Evolutionary conservation across 768 basidiomycete species (phyloP), one percentile per base, ranked within the genome.

Genomic region (Panaeolus cyanescens): DNA sequence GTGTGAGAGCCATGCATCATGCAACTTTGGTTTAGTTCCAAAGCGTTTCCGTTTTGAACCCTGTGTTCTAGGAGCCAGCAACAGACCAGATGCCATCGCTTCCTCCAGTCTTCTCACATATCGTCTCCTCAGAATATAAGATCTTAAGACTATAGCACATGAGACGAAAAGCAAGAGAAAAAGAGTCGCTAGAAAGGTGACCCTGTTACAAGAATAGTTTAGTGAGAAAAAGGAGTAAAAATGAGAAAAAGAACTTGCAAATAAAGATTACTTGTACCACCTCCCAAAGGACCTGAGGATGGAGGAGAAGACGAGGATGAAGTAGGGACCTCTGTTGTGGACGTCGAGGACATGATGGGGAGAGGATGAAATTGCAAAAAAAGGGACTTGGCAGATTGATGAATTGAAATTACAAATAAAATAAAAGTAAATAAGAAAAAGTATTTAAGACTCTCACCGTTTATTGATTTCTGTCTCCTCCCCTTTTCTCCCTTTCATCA

Each of bases 141-240:
- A 87, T 42, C 90, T 83, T 53, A 87, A 74, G 58, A 90, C 80
- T 64, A 91, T 86, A 5, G 83, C 81, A 39, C 79, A 83, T 8
- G 88, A 90, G 56, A 91, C 81, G 40, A 84, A 75, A 17, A 91
- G 78, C 62, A 91, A 83, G 42, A 91, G 77, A 64, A 89, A 79
- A 25, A 91, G 81, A 3, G 89, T 90, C 22, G 89, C 87, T 34
- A 91, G 82, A 67, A 90, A 91, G 4, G 89, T 90, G 72, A 88
- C 85, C 28, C 87, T 89, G 70, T 33, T 50, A n/a, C n/a, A 61
- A 32, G 54, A 36, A 60, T 62, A 34, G 50, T 59, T 33, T 33
- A 54, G 55, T 60, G 12, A 59, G 50, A 67, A 45, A 15, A 31
- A 13, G 25, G 32, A 54, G 40, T 25, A 30, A 32, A 5, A 9